Evolutionary conservation across 345 rosid genomes (phyloP).

Genomic region (Citropsis articulata): DNA sequence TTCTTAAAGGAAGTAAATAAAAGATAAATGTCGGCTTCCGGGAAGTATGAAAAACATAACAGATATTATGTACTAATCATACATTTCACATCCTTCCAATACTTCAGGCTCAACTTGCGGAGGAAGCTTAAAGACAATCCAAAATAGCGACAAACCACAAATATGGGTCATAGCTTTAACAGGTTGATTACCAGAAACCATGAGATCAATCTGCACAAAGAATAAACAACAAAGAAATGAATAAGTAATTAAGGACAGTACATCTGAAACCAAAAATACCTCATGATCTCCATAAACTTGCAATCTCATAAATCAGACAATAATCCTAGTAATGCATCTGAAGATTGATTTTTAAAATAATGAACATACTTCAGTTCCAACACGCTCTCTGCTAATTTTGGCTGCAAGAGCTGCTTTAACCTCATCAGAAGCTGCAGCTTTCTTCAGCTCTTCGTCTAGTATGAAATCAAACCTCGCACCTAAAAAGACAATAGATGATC

Average conservation of each 20-base stretch:
- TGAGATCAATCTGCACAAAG: constrained; percentile 71
- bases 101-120: constrained; percentile 46
- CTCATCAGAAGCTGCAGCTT: constrained; percentile 72
- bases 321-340: constrained; percentile 2
- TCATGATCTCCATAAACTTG: background rate
- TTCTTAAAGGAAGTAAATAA: background rate
- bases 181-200: constrained; percentile 82
- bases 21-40: background rate
- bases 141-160: constrained; percentile 58
- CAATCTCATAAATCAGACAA: constrained; percentile 11
- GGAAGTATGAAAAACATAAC: background rate
- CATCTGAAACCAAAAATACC: background rate
- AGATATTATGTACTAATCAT: constrained; percentile 11
- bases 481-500: constrained; percentile 34
- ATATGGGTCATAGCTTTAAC: constrained; percentile 62
- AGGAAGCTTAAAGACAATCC: constrained; percentile 66
- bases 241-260: constrained; percentile 1
- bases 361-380: constrained; percentile 77
- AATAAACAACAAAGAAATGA: constrained; percentile 22
- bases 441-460: constrained; percentile 68
- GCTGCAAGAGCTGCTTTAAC: constrained; percentile 80
- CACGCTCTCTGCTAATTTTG: constrained; percentile 89
- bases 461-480: constrained; percentile 85
- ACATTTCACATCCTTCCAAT: constrained; percentile 63
- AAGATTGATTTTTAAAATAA: background rate